phyloP scores from a whole-genome alignment of 495 filamentous ascomycete genomes.

The Penicillium nucicola region DNA sequence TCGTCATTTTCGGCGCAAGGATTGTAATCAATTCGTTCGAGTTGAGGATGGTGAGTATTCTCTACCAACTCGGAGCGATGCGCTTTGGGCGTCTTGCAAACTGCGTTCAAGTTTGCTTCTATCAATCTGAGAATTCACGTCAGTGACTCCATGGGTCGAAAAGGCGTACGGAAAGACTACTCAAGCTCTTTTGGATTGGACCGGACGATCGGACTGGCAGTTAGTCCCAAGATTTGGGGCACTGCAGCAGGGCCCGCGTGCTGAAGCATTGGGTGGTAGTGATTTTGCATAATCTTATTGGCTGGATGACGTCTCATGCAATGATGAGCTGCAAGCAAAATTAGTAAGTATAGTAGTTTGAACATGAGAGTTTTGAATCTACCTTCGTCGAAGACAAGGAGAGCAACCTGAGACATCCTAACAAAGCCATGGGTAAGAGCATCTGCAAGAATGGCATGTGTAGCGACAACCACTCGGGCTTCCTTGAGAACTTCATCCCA shows the following conservation, averaged over 20 bases:
- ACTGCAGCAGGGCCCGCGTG: conserved; percentile 35
- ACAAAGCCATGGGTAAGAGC: conserved; percentile 81
- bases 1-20: neutral
- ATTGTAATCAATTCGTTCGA: conserved; percentile 52
- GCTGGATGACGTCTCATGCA: conserved; percentile 54
- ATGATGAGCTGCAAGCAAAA: conserved; percentile 22
- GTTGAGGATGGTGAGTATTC: conserved; percentile 62
- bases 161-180: conserved; percentile 12
- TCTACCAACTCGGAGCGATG: conserved; percentile 68
- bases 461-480: conserved; percentile 72
- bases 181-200: conserved; percentile 27
- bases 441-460: conserved; percentile 73
- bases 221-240: conserved; percentile 78
- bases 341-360: neutral
- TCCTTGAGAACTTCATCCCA: conserved; percentile 73
- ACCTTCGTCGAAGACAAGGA: conserved; percentile 94
- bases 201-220: conserved; percentile 75
- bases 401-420: conserved; percentile 55
- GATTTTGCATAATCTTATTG: conserved; percentile 73
- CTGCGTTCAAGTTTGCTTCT: conserved; percentile 72
- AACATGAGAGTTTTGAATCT: conserved; percentile 1
- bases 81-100: conserved; percentile 67
- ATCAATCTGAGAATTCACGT: conserved; percentile 46
- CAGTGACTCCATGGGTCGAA: neutral
- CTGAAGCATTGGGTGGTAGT: conserved; percentile 57